Evolutionary conservation across 805 yeast genomes (phyloP).

Genomic region (Torulaspora microellipsoides): DNA sequence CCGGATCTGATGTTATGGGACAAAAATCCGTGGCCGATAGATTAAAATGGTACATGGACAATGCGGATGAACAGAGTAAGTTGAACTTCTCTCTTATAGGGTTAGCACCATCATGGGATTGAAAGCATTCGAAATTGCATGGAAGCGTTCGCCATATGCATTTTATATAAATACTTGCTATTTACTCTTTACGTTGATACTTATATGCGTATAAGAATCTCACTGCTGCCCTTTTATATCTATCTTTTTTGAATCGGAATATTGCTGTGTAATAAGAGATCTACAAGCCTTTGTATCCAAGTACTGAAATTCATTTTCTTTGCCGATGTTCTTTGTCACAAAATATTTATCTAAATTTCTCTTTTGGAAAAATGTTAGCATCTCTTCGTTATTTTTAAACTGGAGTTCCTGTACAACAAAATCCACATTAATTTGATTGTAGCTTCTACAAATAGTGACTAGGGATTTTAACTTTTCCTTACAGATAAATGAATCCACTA

Average conservation of each 20-base stretch:
- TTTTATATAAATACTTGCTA: too few species aligned
- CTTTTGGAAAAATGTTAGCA: conserved; percentile 41
- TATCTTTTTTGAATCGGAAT: conserved; percentile 47
- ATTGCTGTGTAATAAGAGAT: conserved; percentile 36
- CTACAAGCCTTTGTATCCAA: conserved; percentile 36
- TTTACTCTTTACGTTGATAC: not conserved
- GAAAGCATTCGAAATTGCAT: not conserved
- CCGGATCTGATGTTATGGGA: conserved; percentile 46
- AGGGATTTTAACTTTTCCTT: conserved; percentile 57
- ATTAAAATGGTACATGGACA: conserved; percentile 62
- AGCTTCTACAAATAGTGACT: conserved; percentile 51
- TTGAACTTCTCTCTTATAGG: conserved; percentile 76
- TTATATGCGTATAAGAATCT: conserved; percentile 1
- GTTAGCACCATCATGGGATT: conserved; percentile 52
- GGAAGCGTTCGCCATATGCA: not conserved
- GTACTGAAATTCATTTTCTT: conserved; percentile 29
- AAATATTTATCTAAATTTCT: conserved; percentile 37
- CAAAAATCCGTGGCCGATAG: conserved; percentile 48
- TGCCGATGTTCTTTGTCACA: conserved; percentile 27
- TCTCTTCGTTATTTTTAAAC: conserved; percentile 39
- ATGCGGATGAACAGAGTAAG: conserved; percentile 54
- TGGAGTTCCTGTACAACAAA: conserved; percentile 39
- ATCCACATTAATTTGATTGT: conserved; percentile 42
- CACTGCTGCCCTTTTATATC: conserved; percentile 86
- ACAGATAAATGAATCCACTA: conserved; percentile 50